Conservation (phyloP, 2,329 filamentous ascomycete species). For the Diaporthe sp. region DNA sequence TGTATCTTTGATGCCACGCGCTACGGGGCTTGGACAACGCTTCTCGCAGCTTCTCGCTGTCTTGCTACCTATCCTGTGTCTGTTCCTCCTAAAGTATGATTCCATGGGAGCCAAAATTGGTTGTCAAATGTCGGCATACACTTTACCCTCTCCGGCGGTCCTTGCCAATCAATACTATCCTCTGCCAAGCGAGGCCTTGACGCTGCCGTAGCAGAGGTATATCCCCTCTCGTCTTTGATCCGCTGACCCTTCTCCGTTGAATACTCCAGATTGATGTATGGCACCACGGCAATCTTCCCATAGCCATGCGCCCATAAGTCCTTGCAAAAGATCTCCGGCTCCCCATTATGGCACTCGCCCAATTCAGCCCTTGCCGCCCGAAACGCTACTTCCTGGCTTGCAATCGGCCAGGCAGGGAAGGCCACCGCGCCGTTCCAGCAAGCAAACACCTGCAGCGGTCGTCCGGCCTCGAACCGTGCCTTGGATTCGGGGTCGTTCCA, state of each 20-base stretch:
- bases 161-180: constrained; percentile 54
- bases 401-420: constrained; percentile 34
- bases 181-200: constrained; percentile 46
- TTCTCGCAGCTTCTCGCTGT: not conserved
- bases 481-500: constrained; percentile 26
- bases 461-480: constrained; percentile 13
- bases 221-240: constrained; percentile 63
- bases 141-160: constrained; percentile 58
- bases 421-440: constrained; percentile 42
- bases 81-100: constrained; percentile 43
- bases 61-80: not conserved
- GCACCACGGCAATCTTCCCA: constrained; percentile 65
- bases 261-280: constrained; percentile 66
- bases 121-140: constrained; percentile 58
- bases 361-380: constrained; percentile 3
- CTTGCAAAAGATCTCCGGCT: constrained; percentile 66
- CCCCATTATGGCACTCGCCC: constrained; percentile 63
- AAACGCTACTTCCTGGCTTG: constrained; percentile 23
- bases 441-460: constrained; percentile 40
- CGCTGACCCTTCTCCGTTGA: constrained; percentile 56
- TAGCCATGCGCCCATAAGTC: constrained; percentile 63
- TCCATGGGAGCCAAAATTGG: constrained; percentile 56
- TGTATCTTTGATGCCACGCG: not conserved
- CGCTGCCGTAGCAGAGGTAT: constrained; percentile 51
- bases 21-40: not conserved